Evolutionary conservation across 2,329 filamentous ascomycete genomes (phyloP), one percentile per base, ranked within the genome.

Genomic region (Ceratocystiopsis sp.): DNA sequence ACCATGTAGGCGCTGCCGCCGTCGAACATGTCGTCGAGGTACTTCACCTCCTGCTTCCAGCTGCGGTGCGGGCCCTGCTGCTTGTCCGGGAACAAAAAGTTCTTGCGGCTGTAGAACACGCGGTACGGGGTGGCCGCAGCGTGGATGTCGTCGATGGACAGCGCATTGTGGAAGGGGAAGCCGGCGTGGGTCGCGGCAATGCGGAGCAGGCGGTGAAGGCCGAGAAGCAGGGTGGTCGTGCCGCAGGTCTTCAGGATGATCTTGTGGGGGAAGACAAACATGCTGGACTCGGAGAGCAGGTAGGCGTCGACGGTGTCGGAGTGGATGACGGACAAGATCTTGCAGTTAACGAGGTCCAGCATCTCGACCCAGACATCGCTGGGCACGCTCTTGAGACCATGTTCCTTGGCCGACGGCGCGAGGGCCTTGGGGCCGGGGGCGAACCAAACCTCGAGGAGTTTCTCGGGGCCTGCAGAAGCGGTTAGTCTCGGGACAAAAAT

Each of bases 251-350:
- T 98, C 52, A 98, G 69, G 48, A 98, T 94, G 50, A 98, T 74
- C 71, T 98, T 98, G 74, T 98, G 91, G n/a, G 87, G 86, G 62
- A 94, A 98, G 54, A 98, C 85, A 59, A 98, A 98, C 87, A 98
- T 94, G 81, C 91, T 96, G 36, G 91, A 96, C 66, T 98, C 91
- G 49, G 91, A 98, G 44, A 98, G 72, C 8, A 98, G 76, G 59
- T 98, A 98, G 51, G 91, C 89, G 58, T 98, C 91, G 54, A 96
- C 82, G 57, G 89, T 80, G 50, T 94, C 86, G 19, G 89, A 94
- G 58, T 89, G 80, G 50, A 98, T 75, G 49, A 94, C 81, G 4
- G 91, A 98, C 44, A 98, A 71, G 44, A 98, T 86, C 67, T 98
- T 91, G 78, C 91, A 98, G 61, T 95, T 93, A 64, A 98, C 91